phyloP scores from a whole-genome alignment of 768 basidiomycete genomes.

The Russula olivacea region DNA sequence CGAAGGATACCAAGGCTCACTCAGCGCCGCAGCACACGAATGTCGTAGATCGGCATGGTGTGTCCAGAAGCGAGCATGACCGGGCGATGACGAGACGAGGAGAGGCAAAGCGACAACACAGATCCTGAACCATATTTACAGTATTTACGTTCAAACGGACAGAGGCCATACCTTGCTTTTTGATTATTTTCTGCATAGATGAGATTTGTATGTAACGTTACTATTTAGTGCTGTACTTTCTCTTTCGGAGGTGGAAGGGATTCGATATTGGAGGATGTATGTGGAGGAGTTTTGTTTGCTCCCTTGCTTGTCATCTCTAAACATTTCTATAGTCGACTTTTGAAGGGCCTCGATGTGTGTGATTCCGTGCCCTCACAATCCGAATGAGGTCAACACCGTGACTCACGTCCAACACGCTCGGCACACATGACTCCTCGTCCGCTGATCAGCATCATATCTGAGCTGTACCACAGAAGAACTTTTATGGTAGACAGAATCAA shows the following conservation, averaged over 20 bases:
- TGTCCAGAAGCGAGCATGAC: neutral
- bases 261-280: neutral
- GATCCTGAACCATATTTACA: neutral
- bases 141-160: neutral
- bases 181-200: neutral
- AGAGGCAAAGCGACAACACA: neutral
- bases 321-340: neutral
- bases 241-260: neutral
- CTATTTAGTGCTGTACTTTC: neutral
- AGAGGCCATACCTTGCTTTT: neutral
- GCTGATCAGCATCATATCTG: neutral
- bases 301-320: no score
- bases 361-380: neutral
- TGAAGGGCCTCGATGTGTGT: neutral
- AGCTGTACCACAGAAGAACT: neutral
- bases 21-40: neutral
- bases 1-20: slow-evolving; percentile 20
- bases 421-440: neutral
- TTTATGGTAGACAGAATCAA: no score
- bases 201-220: neutral
- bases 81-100: neutral
- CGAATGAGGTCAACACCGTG: no score
- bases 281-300: neutral
- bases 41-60: neutral
- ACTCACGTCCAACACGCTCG: no score